Evolutionary conservation across 139 green algal genomes (phyloP).

Genomic region (Chlorella sp.): DNA sequence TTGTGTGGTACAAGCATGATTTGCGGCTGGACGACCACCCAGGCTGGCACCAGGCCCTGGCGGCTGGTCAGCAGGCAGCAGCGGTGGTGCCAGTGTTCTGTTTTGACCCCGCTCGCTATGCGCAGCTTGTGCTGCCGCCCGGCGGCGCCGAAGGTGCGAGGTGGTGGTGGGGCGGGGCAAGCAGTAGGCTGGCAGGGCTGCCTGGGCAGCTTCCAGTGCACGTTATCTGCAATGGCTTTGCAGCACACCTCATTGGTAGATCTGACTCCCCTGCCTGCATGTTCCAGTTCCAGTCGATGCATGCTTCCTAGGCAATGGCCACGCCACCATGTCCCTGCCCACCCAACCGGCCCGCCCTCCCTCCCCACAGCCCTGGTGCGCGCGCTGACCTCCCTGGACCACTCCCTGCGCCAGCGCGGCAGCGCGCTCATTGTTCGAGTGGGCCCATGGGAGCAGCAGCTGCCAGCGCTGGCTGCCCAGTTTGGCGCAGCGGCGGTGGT

Average conservation of each 20-base stretch:
- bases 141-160: slow-evolving; percentile 17
- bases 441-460: slow-evolving; percentile 47
- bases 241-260: too few relatives aligned
- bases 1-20: slow-evolving; percentile 89
- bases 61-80: background rate
- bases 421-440: slow-evolving; percentile 63
- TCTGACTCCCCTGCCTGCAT: too few relatives aligned
- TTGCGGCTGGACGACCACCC: slow-evolving; percentile 85
- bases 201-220: too few relatives aligned
- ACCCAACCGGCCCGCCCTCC: too few relatives aligned
- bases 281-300: too few relatives aligned
- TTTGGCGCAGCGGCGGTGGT: slow-evolving; percentile 49
- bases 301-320: too few relatives aligned
- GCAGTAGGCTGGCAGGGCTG: too few relatives aligned
- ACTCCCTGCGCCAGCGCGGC: slow-evolving; percentile 52
- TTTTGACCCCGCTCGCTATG: slow-evolving; percentile 56
- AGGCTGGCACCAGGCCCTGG: slow-evolving; percentile 59
- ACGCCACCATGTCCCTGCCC: too few relatives aligned
- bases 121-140: slow-evolving; percentile 29
- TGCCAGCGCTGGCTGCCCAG: slow-evolving; percentile 44
- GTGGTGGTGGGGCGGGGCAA: too few relatives aligned
- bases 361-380: slow-evolving; percentile 43
- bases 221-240: too few relatives aligned
- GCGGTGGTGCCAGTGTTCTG: slow-evolving; percentile 66
- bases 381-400: slow-evolving; percentile 54